phyloP scores from a whole-genome alignment of 805 yeast genomes.

The Wickerhamomyces alni region DNA sequence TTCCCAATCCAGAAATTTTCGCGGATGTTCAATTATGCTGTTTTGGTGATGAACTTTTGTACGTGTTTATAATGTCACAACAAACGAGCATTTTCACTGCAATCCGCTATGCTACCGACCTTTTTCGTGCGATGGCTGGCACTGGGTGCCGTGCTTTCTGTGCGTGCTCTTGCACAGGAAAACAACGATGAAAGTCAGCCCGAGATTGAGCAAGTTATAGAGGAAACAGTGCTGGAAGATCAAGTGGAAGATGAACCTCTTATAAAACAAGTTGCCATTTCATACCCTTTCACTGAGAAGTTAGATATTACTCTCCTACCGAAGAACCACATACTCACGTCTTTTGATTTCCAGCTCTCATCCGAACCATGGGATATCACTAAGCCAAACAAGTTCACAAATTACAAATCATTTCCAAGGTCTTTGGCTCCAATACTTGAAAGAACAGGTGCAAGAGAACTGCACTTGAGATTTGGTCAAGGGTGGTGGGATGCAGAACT shows the following conservation, averaged over 20 bases:
- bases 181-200: no score
- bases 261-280: not conserved
- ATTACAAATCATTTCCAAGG: conserved; percentile 72
- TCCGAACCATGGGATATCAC: conserved; percentile 39
- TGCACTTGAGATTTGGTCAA: conserved; percentile 83
- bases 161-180: no score
- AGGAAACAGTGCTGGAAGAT: not conserved
- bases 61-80: not conserved
- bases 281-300: conserved; percentile 49
- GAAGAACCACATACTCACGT: conserved; percentile 60
- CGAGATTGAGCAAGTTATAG: not conserved
- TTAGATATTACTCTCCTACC: conserved; percentile 65
- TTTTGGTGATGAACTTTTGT: not conserved
- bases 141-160: no score
- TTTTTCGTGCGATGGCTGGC: no score
- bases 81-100: not conserved
- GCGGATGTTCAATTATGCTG: not conserved
- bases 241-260: not conserved
- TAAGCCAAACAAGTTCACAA: conserved; percentile 25
- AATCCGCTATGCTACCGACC: no score
- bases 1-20: no score
- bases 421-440: conserved; percentile 72
- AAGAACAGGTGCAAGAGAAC: conserved; percentile 59
- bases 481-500: conserved; percentile 91
- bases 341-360: conserved; percentile 61